These are phyloP conservation scores for Kodamaea kakaduensis DNA, from an alignment of 805 yeast genomes.

Conservation along the genomic window DNA sequence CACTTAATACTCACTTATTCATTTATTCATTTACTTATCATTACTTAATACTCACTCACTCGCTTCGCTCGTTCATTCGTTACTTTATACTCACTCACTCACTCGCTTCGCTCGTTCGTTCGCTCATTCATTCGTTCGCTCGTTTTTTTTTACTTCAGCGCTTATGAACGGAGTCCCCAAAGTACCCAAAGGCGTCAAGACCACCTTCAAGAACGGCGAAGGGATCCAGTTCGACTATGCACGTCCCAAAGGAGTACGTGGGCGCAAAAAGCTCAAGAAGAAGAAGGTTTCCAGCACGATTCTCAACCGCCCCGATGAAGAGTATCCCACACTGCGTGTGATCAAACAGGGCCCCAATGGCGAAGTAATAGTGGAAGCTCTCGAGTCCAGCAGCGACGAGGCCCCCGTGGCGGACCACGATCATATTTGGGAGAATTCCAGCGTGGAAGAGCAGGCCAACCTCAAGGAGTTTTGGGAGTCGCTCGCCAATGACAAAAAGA, in stretches of 20 bases:
- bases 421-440: slow-evolving; percentile 45
- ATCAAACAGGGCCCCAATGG: slow-evolving; percentile 72
- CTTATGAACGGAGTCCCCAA: too few species aligned
- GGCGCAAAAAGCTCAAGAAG: slow-evolving; percentile 23
- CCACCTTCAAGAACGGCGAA: slow-evolving; percentile 27
- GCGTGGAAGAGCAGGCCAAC: slow-evolving; percentile 49
- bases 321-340: slow-evolving; percentile 69
- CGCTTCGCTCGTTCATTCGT: too few species aligned
- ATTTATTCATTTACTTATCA: too few species aligned
- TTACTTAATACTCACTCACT: too few species aligned
- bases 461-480: slow-evolving; percentile 63
- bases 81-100: too few species aligned
- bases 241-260: slow-evolving; percentile 8
- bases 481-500: slow-evolving; percentile 56
- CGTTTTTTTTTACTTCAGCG: too few species aligned
- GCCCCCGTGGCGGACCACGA: slow-evolving; percentile 11
- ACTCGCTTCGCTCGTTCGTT: too few species aligned
- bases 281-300: slow-evolving; percentile 34
- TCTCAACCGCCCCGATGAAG: slow-evolving; percentile 52
- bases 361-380: slow-evolving; percentile 66
- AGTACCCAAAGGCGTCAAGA: background rate
- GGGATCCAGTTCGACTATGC: slow-evolving; percentile 30
- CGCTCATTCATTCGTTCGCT: too few species aligned
- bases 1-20: too few species aligned
- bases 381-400: slow-evolving; percentile 26